Evolutionary conservation across 495 filamentous ascomycete species (phyloP).

Genomic region (Xylaria telfairii): DNA sequence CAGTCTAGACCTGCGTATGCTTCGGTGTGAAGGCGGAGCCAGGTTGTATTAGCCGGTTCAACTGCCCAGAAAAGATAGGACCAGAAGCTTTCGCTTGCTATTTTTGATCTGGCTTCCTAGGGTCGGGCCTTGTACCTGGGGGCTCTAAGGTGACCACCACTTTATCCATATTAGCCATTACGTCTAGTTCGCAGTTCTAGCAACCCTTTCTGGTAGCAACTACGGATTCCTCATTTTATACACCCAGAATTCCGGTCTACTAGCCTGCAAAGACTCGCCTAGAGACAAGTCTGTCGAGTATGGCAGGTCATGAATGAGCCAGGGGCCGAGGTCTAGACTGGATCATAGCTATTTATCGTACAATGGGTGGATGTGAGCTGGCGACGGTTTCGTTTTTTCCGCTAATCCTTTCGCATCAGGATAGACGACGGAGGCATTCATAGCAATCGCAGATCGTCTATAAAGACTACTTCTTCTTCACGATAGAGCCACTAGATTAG

Average conservation of each 20-base stretch:
- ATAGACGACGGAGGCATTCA: slow-evolving; percentile 12
- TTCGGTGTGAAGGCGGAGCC: slow-evolving; percentile 15
- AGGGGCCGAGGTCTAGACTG: slow-evolving; percentile 10
- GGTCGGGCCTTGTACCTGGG: not conserved
- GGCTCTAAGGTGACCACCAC: not conserved
- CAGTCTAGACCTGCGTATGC: slow-evolving; percentile 34
- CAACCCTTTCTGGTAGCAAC: slow-evolving; percentile 1
- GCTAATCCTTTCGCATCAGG: slow-evolving; percentile 8
- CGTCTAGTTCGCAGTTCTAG: slow-evolving; percentile 7
- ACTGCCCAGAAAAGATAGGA: slow-evolving; percentile 7
- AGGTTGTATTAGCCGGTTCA: slow-evolving; percentile 34
- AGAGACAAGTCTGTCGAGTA: not conserved
- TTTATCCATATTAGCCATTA: slow-evolving; percentile 29
- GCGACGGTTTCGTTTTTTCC: slow-evolving; percentile 3
- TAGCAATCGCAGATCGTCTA: slow-evolving; percentile 3
- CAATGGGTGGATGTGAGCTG: not conserved
- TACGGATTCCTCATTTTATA: not conserved
- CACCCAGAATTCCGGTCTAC: not conserved
- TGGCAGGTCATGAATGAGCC: not conserved
- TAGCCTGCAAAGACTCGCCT: slow-evolving; percentile 8
- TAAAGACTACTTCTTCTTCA: slow-evolving; percentile 16
- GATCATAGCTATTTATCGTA: slow-evolving; percentile 3
- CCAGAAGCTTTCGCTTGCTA: slow-evolving; percentile 28
- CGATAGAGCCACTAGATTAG: not conserved
- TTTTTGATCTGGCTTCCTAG: slow-evolving; percentile 21